Evolutionary conservation across 176 grass and related monocot genomes (phyloP).

Genomic region (Poa annua): DNA sequence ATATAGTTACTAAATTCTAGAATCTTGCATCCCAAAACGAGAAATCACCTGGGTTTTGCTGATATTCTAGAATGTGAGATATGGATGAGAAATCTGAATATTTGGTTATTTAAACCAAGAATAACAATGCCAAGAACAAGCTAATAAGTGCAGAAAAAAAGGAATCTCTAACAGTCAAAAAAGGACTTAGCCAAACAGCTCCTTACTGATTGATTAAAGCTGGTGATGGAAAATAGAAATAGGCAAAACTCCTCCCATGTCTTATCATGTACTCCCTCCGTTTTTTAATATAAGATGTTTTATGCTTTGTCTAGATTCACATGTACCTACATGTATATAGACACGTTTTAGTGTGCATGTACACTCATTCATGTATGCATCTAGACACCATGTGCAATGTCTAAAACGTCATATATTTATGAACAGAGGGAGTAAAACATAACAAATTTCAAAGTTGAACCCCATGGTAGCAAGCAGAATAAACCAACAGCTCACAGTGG

Average conservation of each 20-base stretch:
- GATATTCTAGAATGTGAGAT: neutral
- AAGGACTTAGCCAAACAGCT: neutral
- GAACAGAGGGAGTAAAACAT: too few relatives aligned
- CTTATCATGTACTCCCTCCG: too few relatives aligned
- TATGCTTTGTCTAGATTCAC: too few relatives aligned
- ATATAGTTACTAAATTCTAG: neutral
- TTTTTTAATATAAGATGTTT: too few relatives aligned
- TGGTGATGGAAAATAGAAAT: neutral
- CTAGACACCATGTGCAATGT: too few relatives aligned
- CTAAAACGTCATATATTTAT: too few relatives aligned
- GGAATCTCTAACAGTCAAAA: too few relatives aligned
- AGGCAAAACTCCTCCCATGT: neutral
- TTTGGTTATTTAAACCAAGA: neutral
- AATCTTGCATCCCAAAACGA: neutral
- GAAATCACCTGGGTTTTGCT: neutral
- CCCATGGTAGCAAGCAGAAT: neutral
- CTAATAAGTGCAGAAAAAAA: neutral
- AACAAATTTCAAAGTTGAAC: neutral
- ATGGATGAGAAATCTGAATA: neutral
- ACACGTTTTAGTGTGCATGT: too few relatives aligned
- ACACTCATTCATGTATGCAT: too few relatives aligned
- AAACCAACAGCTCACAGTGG: constrained; percentile 6
- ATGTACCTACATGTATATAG: too few relatives aligned
- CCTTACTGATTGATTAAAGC: neutral
- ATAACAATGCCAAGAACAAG: neutral